Conservation (phyloP, 2,329 filamentous ascomycete species). For the Aspergillus tubingensis region DNA sequence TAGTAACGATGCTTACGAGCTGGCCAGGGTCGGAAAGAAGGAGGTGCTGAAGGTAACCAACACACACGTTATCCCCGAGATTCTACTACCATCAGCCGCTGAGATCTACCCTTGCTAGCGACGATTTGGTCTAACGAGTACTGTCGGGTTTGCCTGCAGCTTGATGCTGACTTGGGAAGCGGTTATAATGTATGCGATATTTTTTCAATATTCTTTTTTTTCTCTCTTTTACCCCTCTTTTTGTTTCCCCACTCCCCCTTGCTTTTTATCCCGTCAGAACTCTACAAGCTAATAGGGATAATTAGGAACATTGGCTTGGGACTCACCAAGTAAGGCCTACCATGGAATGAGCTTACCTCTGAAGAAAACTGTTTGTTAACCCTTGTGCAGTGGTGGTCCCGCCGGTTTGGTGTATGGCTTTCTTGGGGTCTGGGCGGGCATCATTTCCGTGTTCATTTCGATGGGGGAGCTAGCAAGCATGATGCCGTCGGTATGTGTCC, state of each 20-base stretch:
- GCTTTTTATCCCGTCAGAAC: too few relatives aligned
- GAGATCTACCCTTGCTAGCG: constrained; percentile 29
- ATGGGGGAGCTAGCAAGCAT: constrained; percentile 37
- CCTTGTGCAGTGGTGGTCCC: constrained; percentile 29
- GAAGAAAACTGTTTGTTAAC: background rate
- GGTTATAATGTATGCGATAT: constrained; percentile 7
- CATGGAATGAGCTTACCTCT: too few relatives aligned
- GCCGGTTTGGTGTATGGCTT: constrained; percentile 35
- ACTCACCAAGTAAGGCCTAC: background rate
- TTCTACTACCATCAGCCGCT: background rate
- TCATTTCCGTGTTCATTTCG: constrained; percentile 26
- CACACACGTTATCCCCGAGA: background rate
- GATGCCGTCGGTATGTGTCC: constrained; percentile 8
- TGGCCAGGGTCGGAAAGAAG: constrained; percentile 16
- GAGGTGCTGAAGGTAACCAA: constrained; percentile 16
- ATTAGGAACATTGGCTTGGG: background rate
- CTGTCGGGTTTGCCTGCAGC: constrained; percentile 43
- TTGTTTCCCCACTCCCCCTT: background rate
- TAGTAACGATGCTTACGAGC: background rate
- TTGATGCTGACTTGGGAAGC: constrained; percentile 44
- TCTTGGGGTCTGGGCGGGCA: constrained; percentile 34
- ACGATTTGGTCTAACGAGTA: constrained; percentile 43
- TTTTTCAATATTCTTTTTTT: too few relatives aligned
- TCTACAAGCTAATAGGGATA: too few relatives aligned
- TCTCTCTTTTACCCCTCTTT: background rate